phyloP scores from a whole-genome alignment of 208 protist species.

The Crithidia fasciculata region DNA sequence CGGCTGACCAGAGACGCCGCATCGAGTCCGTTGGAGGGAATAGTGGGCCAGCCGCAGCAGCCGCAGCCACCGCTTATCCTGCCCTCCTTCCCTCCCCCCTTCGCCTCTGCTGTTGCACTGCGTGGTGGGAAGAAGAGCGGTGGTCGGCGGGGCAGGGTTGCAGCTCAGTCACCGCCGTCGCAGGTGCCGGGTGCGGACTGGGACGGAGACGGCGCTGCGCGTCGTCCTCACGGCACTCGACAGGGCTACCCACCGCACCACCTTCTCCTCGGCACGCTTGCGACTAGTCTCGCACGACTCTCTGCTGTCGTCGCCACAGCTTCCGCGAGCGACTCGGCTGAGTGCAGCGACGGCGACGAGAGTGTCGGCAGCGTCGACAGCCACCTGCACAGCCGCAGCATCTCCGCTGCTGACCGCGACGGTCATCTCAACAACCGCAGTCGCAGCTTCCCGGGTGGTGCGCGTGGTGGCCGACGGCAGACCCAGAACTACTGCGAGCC shows the following conservation, averaged over 20 bases:
- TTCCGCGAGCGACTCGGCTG: constrained; percentile 12
- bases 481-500: constrained; percentile 14
- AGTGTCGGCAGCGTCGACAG: constrained; percentile 1
- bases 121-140: background rate
- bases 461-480: background rate
- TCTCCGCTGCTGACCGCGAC: background rate
- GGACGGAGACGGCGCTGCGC: background rate
- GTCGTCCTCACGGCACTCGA: background rate
- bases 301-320: constrained; percentile 5
- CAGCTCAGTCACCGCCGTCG: background rate
- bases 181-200: background rate
- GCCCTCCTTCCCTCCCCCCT: no score
- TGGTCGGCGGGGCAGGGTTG: background rate
- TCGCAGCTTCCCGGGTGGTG: constrained; percentile 8
- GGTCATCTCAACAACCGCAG: background rate
- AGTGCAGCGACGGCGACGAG: constrained; percentile 7
- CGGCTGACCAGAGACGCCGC: background rate
- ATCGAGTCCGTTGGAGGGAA: no score
- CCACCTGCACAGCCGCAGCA: background rate
- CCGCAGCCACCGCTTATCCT: no score
- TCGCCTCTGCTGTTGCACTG: background rate
- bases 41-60: no score
- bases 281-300: constrained; percentile 25
- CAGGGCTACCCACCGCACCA: background rate
- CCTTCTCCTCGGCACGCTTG: constrained; percentile 20